These are phyloP conservation scores for Dothiorella sarmentorum DNA, from an alignment of 2,329 filamentous ascomycete genomes.

Conservation along the genomic window DNA sequence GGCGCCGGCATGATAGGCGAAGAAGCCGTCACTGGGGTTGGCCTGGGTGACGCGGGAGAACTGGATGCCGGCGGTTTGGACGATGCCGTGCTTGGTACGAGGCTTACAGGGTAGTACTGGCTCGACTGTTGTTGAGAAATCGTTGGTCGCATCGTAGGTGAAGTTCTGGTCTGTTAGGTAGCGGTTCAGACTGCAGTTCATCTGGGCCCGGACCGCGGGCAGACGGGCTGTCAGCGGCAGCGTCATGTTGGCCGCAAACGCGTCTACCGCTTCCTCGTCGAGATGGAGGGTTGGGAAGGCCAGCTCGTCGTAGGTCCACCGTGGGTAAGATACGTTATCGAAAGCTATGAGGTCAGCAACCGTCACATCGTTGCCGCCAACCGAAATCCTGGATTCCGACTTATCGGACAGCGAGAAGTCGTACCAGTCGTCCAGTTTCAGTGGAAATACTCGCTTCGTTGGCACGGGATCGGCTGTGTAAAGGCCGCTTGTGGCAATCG, in stretches of 20 bases:
- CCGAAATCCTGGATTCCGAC: too few relatives aligned
- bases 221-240: background rate
- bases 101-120: background rate
- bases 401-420: background rate
- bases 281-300: background rate
- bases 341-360: background rate
- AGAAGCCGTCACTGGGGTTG: background rate
- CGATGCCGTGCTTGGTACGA: background rate
- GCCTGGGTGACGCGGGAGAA: background rate
- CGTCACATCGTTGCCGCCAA: background rate
- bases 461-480: background rate
- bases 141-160: too few relatives aligned
- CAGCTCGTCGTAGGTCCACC: background rate
- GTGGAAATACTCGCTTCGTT: background rate
- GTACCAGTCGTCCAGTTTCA: background rate
- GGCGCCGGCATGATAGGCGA: background rate
- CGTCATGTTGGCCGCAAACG: background rate
- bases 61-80: background rate
- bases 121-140: too few relatives aligned
- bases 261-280: background rate
- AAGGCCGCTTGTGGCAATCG: background rate
- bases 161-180: background rate
- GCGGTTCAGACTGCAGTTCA: constrained; percentile 1
- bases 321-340: background rate
- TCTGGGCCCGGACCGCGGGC: background rate